Evolutionary conservation across 768 basidiomycete genomes (phyloP), one percentile per base, ranked within the genome.

Genomic region (Leccinellum albellum): DNA sequence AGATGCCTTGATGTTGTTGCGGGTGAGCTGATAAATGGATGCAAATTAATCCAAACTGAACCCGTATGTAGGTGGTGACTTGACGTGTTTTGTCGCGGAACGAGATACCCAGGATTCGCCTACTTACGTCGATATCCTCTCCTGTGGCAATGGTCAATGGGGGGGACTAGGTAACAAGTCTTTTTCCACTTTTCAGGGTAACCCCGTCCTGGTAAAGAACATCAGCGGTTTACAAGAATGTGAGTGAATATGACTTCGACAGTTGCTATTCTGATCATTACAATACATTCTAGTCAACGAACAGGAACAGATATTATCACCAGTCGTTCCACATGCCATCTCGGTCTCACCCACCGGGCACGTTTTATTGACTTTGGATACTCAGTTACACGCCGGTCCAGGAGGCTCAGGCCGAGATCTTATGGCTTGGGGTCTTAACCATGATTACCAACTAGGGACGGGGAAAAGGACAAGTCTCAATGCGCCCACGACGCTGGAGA

Each of bases 211-310:
- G 55, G 87, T 88, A 3, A 93, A 86, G 72, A 84, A 83, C 45
- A 78, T 96, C 56, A 93, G 91, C 65, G 91, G 91, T 12, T 74
- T 96, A 24, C 74, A 80, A n/a, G 92, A 95, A 79, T 96, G 91
- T 92, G 66, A 75, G 89, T 31, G 8, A 28, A 42, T n/a, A 50
- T 15, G 21, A 13, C 28, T 56, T 51, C 31, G 31, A 21, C 44
- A n/a, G 26, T 32, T 44, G 31, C 20, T 7, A n/a, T 56, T 20
- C 40, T 57, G 60, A 58, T 53, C 51, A 40, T 57, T 3, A 52
- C 31, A 42, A 24, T 29, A 49, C 48, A 56, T 53, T 70, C 13
- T 45, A 93, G 91, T 84, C 64, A 84, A 85, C 70, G 91, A 94
- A 57, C 69, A 73, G 23, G 77, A 76, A 13, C 74, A 80, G 55